Evolutionary conservation across 2,329 filamentous ascomycete species (phyloP), one percentile per base, ranked within the genome.

Genomic region (Penicillium sp.): DNA sequence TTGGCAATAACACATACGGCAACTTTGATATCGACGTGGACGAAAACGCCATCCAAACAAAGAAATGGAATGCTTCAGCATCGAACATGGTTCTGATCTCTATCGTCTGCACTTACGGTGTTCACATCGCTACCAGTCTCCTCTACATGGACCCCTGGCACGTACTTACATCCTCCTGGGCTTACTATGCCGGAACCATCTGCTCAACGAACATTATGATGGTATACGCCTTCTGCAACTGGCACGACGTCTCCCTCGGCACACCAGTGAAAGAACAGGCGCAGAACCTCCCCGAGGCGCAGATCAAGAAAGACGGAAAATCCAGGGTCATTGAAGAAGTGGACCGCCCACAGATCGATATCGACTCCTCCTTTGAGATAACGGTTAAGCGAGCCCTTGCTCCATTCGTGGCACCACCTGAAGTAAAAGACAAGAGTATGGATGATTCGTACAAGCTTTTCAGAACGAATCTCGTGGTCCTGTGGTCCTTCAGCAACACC

Each of bases 401-500:
- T 53, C 91, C 92, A 2, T 96, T 86, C 76, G 84, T 89, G 60
- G 82, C 89, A 52, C 86, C 83, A 4, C 83, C 85, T 52, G 89
- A 94, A 72, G 77, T 84, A 25, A 89, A 92, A 68, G 85, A 86
- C 73, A 92, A 92, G 78, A 90, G 90, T 11, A 83, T 96, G 43
- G 92, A 97, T 67, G 93, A 97, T 74, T 95, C 90, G 22, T 97
- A 97, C 85, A 97, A 97, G 81, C 92, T 90, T 78, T 97, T 97
- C 91, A 84, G 93, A 80, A 97, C 93, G 12, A 90, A 90, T 70
- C 81, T 97, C 60, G 90, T 96, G 53, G 86, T 92, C 20, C 80
- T 86, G 6, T 97, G 93, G 93, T 86, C 97, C 62, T 96, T 97
- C 75, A 92, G 89, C 59, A 97, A 97, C 77, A 89, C 87, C 53